These are phyloP conservation scores for Neodidymelliopsis sp. DNA, from an alignment of 2,329 filamentous ascomycete genomes.

Conservation along the genomic window DNA sequence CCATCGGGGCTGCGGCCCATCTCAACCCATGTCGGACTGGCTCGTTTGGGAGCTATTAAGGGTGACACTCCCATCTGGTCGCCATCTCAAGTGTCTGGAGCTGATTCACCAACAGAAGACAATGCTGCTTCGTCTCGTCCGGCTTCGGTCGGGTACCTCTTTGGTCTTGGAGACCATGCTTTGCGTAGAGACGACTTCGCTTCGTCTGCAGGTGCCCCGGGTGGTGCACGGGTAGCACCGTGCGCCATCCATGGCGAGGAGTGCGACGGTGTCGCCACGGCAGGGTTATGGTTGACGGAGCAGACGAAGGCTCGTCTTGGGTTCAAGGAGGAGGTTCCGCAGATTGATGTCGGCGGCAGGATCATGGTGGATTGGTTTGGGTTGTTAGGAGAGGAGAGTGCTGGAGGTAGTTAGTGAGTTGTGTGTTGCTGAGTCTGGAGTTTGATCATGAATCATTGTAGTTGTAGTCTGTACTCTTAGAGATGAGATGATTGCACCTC, in stretches of 20 bases:
- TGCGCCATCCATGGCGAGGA: constrained; percentile 30
- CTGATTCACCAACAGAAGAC: background rate
- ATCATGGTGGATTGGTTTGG: constrained; percentile 36
- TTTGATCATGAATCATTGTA: background rate
- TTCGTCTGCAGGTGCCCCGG: background rate
- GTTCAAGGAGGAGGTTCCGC: constrained; percentile 29
- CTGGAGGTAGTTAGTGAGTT: background rate
- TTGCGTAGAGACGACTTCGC: constrained; percentile 10
- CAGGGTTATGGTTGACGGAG: constrained; percentile 22
- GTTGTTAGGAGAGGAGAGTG: constrained; percentile 29
- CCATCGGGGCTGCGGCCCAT: constrained; percentile 7
- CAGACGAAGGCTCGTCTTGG: constrained; percentile 1
- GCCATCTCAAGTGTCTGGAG: background rate
- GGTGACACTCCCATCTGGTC: background rate
- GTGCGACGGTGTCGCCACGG: constrained; percentile 28
- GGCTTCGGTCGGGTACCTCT: background rate
- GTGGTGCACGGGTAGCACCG: background rate
- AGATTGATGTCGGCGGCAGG: constrained; percentile 20
- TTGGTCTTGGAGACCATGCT: constrained; percentile 17
- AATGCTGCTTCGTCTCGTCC: constrained; percentile 2
- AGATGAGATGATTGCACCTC: no score
- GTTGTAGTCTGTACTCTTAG: no score
- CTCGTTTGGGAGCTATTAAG: background rate
- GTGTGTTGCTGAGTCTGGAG: background rate
- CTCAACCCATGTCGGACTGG: constrained; percentile 2